Conservation (phyloP, 148 eudicot genomes). For the Nepenthes gracilis region DNA sequence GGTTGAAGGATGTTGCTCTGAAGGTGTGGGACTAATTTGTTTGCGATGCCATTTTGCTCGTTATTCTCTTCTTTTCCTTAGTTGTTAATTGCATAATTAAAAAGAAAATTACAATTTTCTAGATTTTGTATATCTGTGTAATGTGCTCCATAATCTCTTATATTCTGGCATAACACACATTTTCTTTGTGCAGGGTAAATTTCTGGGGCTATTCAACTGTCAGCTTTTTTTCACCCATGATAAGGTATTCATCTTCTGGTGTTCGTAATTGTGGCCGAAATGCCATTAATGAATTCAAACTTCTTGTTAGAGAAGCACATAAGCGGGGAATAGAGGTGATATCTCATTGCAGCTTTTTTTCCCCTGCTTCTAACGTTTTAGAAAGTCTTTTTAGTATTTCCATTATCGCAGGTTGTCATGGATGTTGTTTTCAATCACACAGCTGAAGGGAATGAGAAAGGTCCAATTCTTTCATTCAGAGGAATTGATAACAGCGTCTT, state of each 20-base stretch:
- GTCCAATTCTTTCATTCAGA: slow-evolving; percentile 80
- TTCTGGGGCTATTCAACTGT: slow-evolving; percentile 99
- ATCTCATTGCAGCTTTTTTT: slow-evolving; percentile 10
- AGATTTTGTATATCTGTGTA: too few species aligned
- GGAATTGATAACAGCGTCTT: slow-evolving; percentile 93
- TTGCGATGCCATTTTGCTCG: too few species aligned
- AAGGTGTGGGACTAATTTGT: too few species aligned
- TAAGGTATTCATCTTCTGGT: slow-evolving; percentile 78
- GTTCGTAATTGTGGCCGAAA: slow-evolving; percentile 58
- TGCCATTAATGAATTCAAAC: slow-evolving; percentile 82
- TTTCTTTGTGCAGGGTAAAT: slow-evolving; percentile 54
- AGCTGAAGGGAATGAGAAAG: slow-evolving; percentile 98
- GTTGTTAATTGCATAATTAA: too few species aligned
- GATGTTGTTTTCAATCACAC: slow-evolving; percentile 99
- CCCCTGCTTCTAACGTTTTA: slow-evolving; percentile 4
- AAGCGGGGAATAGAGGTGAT: slow-evolving; percentile 93
- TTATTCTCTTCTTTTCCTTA: too few species aligned
- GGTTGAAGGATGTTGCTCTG: too few species aligned
- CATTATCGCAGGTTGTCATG: slow-evolving; percentile 69
- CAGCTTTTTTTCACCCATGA: slow-evolving; percentile 89
- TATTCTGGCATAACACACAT: not conserved
- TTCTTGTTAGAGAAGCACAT: slow-evolving; percentile 94
- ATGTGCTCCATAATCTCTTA: slow-evolving; percentile 2
- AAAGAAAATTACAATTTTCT: too few species aligned
- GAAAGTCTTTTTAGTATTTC: slow-evolving; percentile 10